phyloP scores from a whole-genome alignment of 306 rosid species.

The Lagenaria siceraria region DNA sequence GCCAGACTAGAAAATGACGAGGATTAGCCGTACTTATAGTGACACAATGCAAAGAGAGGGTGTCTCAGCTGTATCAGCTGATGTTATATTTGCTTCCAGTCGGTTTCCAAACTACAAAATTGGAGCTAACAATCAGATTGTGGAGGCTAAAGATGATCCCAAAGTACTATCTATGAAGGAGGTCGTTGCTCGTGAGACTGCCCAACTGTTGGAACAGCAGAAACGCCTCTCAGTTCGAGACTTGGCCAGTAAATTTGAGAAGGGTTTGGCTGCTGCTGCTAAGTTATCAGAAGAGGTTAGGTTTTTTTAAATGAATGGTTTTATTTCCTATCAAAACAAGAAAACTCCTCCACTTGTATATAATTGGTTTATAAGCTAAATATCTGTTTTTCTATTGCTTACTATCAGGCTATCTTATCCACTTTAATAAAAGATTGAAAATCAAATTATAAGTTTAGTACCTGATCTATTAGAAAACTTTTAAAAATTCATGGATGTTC shows the following conservation, averaged over 20 bases:
- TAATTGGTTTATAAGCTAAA: background rate
- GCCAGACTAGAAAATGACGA: slow-evolving; percentile 42
- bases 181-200: slow-evolving; percentile 86
- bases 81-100: slow-evolving; percentile 60
- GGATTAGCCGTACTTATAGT: slow-evolving; percentile 59
- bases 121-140: slow-evolving; percentile 67
- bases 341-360: background rate
- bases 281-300: slow-evolving; percentile 86
- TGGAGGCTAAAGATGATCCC: slow-evolving; percentile 57
- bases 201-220: slow-evolving; percentile 83
- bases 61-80: slow-evolving; percentile 58
- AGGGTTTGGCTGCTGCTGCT: slow-evolving; percentile 94
- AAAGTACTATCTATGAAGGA: slow-evolving; percentile 73
- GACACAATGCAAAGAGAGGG: slow-evolving; percentile 60
- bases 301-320: background rate
- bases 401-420: background rate
- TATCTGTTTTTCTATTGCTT: background rate
- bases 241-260: slow-evolving; percentile 80
- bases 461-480: background rate
- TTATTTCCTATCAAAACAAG: background rate
- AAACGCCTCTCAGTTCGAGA: slow-evolving; percentile 84
- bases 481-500: background rate
- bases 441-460: background rate
- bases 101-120: slow-evolving; percentile 80
- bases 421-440: background rate